A percentile compares a stretch with the other conserved stretches of the same genome.
Conservation (phyloP, 2,329 filamentous ascomycete genomes). For the Venturia carpophila region DNA sequence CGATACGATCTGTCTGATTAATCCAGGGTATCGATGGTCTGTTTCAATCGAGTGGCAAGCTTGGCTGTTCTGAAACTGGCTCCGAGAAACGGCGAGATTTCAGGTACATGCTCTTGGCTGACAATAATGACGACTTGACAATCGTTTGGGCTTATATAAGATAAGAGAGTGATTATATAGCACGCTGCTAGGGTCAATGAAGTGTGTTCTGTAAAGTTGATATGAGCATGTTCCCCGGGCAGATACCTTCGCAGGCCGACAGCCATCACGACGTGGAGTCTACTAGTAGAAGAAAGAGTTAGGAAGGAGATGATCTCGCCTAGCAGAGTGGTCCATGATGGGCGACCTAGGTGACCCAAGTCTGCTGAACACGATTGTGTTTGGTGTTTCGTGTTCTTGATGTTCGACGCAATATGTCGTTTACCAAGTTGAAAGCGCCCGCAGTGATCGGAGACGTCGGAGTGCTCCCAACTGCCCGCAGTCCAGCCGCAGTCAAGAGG, state of each 20-base stretch:
- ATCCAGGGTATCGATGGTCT: neutral
- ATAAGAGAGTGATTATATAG: neutral
- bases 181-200: neutral
- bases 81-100: neutral
- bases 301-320: neutral
- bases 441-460: neutral
- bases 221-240: neutral
- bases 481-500: neutral
- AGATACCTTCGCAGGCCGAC: neutral
- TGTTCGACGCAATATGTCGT: neutral
- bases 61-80: neutral
- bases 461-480: neutral
- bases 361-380: neutral
- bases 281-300: neutral
- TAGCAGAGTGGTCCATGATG: neutral
- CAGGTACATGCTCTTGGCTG: neutral
- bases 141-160: neutral
- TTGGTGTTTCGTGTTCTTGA: too few species aligned
- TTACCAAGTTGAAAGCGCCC: neutral
- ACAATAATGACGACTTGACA: neutral
- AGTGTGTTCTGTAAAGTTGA: neutral
- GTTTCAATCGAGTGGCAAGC: neutral
- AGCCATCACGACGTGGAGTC: too few species aligned
- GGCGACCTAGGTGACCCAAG: neutral
- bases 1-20: neutral